Evolutionary conservation across 495 filamentous ascomycete species (phyloP).

Genomic region (Stereocaulon alpinum): DNA sequence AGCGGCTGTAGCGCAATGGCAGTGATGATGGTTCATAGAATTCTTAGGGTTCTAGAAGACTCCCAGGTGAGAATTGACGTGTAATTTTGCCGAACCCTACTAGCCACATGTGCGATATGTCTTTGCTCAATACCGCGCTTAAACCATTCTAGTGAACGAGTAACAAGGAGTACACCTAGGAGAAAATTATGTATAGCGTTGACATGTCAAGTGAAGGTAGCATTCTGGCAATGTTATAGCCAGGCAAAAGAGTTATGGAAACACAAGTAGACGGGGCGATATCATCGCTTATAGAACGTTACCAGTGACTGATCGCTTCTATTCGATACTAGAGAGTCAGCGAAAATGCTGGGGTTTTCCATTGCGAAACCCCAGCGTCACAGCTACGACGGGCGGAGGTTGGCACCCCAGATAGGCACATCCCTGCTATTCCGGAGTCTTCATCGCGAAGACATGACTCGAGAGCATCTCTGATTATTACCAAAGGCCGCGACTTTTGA

Average conservation of each 20-base stretch:
- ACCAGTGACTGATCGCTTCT: slow-evolving; percentile 16
- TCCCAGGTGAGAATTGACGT: slow-evolving; percentile 15
- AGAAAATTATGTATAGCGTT: background rate
- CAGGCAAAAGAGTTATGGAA: too few species aligned
- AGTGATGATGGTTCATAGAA: slow-evolving; percentile 23
- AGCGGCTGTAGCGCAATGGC: slow-evolving; percentile 37
- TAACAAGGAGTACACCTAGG: background rate
- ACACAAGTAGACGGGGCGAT: too few species aligned
- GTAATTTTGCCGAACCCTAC: slow-evolving; percentile 27
- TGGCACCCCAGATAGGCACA: background rate
- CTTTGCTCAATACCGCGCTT: background rate
- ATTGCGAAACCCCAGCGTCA: slow-evolving; percentile 13
- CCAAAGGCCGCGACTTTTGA: slow-evolving; percentile 36
- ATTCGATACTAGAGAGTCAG: slow-evolving; percentile 13
- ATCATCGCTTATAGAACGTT: slow-evolving; percentile 19
- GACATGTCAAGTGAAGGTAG: background rate
- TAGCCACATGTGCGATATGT: slow-evolving; percentile 14
- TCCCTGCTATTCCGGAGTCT: background rate
- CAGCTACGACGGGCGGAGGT: background rate
- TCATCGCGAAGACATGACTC: background rate
- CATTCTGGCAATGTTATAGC: background rate
- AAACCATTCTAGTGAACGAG: too few species aligned
- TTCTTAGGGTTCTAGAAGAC: slow-evolving; percentile 6
- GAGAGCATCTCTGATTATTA: slow-evolving; percentile 22
- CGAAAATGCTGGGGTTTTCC: too few species aligned